phyloP scores from a whole-genome alignment of 805 yeast genomes.

The Wickerhamomyces silvicola region DNA sequence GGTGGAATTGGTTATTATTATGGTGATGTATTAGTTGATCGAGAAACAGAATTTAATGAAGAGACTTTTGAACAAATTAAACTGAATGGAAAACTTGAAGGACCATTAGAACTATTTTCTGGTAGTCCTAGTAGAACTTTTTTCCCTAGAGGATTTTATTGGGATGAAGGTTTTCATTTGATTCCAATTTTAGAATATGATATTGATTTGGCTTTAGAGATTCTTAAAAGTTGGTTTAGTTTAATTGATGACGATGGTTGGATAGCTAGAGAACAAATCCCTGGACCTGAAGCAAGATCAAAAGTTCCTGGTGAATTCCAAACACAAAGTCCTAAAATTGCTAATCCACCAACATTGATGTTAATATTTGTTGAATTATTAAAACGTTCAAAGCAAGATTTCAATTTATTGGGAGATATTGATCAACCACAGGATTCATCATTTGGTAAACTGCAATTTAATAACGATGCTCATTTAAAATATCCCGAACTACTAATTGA shows the following conservation, averaged over 20 bases:
- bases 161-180: slow-evolving; percentile 98
- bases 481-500: slow-evolving; percentile 53
- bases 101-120: slow-evolving; percentile 72
- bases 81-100: slow-evolving; percentile 53
- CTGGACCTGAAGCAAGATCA: slow-evolving; percentile 85
- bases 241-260: slow-evolving; percentile 88
- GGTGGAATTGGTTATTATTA: slow-evolving; percentile 89
- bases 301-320: slow-evolving; percentile 81
- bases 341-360: slow-evolving; percentile 93
- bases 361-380: slow-evolving; percentile 57
- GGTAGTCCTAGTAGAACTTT: slow-evolving; percentile 89
- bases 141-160: slow-evolving; percentile 94
- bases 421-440: slow-evolving; percentile 25
- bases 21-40: slow-evolving; percentile 79
- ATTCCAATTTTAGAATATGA: slow-evolving; percentile 79
- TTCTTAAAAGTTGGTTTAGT: slow-evolving; percentile 81
- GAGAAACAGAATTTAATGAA: slow-evolving; percentile 60
- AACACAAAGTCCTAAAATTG: slow-evolving; percentile 82
- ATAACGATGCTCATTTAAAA: slow-evolving; percentile 41
- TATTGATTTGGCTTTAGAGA: slow-evolving; percentile 71
- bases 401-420: slow-evolving; percentile 20
- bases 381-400: slow-evolving; percentile 15
- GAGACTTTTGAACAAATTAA: slow-evolving; percentile 53
- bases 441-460: slow-evolving; percentile 19
- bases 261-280: slow-evolving; percentile 93